Evolutionary conservation across 2,329 filamentous ascomycete genomes (phyloP).

Genomic region (Aspergillus arachidicola): DNA sequence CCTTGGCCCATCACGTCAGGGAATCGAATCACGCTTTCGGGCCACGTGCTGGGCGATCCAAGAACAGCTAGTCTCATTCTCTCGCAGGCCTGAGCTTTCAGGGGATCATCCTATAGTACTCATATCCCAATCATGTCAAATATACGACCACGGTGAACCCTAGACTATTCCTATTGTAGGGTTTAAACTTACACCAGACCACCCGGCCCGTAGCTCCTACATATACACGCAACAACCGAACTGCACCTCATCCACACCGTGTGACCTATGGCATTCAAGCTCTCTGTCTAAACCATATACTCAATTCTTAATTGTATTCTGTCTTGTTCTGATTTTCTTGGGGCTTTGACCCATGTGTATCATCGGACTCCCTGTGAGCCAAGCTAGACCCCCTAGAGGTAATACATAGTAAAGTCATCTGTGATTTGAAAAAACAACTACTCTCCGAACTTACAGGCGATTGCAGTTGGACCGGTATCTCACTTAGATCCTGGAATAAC

Average conservation of each 20-base stretch:
- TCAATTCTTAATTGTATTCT: not conserved
- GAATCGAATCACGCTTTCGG: constrained; percentile 1
- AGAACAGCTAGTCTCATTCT: not conserved
- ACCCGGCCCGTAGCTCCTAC: not conserved
- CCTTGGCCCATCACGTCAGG: not conserved
- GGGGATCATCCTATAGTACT: not conserved
- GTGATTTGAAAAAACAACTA: not conserved
- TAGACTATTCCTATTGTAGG: not conserved
- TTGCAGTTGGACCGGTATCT: not conserved
- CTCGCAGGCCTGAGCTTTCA: not conserved
- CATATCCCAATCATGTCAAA: not conserved
- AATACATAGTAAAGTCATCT: not conserved
- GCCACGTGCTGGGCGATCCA: not conserved
- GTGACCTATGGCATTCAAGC: not conserved
- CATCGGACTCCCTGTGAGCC: not conserved
- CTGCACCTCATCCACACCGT: too few relatives aligned
- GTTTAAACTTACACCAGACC: not conserved
- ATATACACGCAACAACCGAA: not conserved
- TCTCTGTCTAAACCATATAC: not conserved
- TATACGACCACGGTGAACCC: not conserved
- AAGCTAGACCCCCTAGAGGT: not conserved
- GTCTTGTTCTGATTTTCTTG: not conserved
- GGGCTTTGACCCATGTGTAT: not conserved
- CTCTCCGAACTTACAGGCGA: not conserved
- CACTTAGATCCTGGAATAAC: not conserved